Conservation (phyloP, 768 basidiomycete genomes). For the Clavaria fumosa region DNA sequence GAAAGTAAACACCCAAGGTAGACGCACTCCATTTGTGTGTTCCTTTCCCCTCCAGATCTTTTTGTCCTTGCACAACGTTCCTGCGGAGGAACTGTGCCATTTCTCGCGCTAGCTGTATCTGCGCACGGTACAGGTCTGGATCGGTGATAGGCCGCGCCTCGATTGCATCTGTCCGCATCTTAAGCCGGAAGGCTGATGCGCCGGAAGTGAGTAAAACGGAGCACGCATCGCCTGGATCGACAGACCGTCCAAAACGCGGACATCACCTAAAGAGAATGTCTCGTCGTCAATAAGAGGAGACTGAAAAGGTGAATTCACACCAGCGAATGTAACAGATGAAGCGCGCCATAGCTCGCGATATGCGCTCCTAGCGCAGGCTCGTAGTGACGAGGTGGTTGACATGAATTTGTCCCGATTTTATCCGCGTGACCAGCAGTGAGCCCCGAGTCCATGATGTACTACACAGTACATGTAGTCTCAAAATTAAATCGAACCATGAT, state of each 20-base stretch:
- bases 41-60: conserved; percentile 20
- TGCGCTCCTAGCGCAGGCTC: conserved; percentile 53
- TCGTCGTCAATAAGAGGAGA: conserved; percentile 32
- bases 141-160: conserved; percentile 28
- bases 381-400: conserved; percentile 41
- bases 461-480: too few relatives aligned
- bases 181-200: conserved; percentile 48
- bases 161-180: conserved; percentile 48
- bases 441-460: too few relatives aligned
- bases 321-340: conserved; percentile 49
- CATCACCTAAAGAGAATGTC: conserved; percentile 35
- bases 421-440: too few relatives aligned
- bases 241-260: background rate
- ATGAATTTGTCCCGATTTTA: too few relatives aligned
- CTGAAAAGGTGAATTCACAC: conserved; percentile 17
- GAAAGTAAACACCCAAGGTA: conserved; percentile 1
- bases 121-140: conserved; percentile 32
- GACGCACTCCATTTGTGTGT: conserved; percentile 45
- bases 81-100: conserved; percentile 57
- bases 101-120: conserved; percentile 47
- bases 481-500: too few relatives aligned
- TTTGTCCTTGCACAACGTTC: conserved; percentile 76
- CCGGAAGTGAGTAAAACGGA: conserved; percentile 1
- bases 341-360: conserved; percentile 62
- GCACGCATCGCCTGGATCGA: background rate